phyloP scores from a whole-genome alignment of 257 asterid genomes.

The Solanum paucissectum region DNA sequence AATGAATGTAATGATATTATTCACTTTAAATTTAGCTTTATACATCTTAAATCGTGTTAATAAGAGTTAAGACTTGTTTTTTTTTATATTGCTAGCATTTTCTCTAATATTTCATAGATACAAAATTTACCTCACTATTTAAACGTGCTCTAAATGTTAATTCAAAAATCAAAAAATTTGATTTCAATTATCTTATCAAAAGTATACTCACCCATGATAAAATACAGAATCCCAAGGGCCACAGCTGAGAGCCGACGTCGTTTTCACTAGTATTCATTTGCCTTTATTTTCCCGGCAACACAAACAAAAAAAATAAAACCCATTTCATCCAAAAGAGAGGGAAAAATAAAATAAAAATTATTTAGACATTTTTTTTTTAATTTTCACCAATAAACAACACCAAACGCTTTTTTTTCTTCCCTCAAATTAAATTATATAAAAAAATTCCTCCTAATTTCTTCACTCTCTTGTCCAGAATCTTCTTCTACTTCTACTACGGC shows the following conservation, averaged over 20 bases:
- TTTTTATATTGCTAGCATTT: too few relatives aligned
- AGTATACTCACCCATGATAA: too few relatives aligned
- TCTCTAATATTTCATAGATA: not conserved
- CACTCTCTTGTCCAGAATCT: not conserved
- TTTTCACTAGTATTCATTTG: not conserved
- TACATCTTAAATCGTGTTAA: too few relatives aligned
- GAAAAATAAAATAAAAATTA: not conserved
- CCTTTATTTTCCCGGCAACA: not conserved
- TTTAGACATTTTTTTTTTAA: not conserved
- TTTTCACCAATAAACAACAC: not conserved
- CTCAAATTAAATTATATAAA: not conserved
- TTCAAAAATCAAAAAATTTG: too few relatives aligned
- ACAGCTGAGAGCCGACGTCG: not conserved
- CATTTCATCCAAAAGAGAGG: not conserved
- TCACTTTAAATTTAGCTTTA: fast-evolving
- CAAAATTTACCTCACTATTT: not conserved
- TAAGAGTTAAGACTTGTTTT: too few relatives aligned
- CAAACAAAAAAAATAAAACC: not conserved
- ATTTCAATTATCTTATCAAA: too few relatives aligned
- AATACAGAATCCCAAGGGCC: too few relatives aligned
- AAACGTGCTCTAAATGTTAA: not conserved
- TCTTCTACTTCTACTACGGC: not conserved
- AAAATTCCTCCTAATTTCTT: not conserved
- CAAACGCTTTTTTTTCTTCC: not conserved
- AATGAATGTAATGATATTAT: not conserved